Percentiles rank a stretch among this genome's conserved stretches.
These are phyloP conservation scores for Phialophora chinensis DNA, from an alignment of 2,329 filamentous ascomycete genomes.

Conservation along the genomic window DNA sequence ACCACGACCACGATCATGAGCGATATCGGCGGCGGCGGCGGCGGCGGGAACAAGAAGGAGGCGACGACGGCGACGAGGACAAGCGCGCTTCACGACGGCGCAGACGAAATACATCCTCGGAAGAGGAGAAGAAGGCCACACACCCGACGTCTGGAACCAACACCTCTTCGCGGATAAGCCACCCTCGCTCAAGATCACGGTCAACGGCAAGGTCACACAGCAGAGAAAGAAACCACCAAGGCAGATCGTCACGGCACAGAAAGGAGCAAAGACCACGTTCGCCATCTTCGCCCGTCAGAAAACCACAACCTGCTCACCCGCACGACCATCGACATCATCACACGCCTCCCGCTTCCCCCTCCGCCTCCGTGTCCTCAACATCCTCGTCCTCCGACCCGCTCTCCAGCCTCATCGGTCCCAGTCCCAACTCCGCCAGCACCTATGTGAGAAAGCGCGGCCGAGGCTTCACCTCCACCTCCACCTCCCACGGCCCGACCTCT, in stretches of 20 bases:
- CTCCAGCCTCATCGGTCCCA: constrained; percentile 72
- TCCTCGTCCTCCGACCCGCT: constrained; percentile 68
- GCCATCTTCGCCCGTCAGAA: constrained; percentile 1
- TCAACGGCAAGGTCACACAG: constrained; percentile 26
- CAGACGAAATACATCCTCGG: not conserved
- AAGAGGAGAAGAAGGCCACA: not conserved
- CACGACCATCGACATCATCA: not conserved
- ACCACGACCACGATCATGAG: not conserved
- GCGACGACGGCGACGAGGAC: constrained; percentile 6
- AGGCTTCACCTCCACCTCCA: constrained; percentile 63
- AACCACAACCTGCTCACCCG: not conserved
- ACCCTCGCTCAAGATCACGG: constrained; percentile 25
- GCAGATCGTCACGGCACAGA: constrained; percentile 22
- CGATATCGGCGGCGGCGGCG: not conserved
- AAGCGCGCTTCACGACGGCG: not conserved
- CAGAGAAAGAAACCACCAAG: constrained; percentile 24
- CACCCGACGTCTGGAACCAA: constrained; percentile 32
- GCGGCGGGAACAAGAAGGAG: not conserved
- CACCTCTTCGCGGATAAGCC: constrained; percentile 25
- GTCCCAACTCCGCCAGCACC: constrained; percentile 51
- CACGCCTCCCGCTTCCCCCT: constrained; percentile 26
- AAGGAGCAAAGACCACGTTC: not conserved
- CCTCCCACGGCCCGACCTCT: constrained; percentile 55
- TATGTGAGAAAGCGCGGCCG: constrained; percentile 65
- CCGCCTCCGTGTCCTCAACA: constrained; percentile 33